Evolutionary conservation across 2,329 filamentous ascomycete species (phyloP).

Genomic region (Diaporthe ilicicola): DNA sequence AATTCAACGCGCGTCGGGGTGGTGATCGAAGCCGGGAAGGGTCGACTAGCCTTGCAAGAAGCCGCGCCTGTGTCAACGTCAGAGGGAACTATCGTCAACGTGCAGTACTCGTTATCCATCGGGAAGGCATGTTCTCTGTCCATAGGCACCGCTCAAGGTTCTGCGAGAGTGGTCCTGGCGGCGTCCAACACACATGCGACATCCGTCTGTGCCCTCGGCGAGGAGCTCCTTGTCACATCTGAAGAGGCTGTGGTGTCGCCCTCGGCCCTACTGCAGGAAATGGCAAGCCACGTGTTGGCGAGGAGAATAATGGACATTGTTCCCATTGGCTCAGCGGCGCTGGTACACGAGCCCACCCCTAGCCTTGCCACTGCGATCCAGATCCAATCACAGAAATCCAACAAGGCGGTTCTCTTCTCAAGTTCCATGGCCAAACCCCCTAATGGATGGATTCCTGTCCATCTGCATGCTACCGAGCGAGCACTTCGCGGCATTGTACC

Average conservation of each 20-base stretch:
- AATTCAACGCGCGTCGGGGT: neutral
- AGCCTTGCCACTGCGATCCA: neutral
- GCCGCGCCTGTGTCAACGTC: neutral
- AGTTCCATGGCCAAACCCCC: neutral
- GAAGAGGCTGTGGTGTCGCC: neutral
- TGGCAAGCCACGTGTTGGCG: neutral
- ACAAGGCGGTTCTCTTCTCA: neutral
- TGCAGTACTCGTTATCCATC: neutral
- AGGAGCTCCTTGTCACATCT: neutral
- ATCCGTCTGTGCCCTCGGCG: neutral
- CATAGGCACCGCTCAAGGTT: neutral
- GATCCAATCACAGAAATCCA: neutral
- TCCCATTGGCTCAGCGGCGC: neutral
- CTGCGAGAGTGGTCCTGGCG: neutral
- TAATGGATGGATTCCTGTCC: neutral
- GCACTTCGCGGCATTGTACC: neutral
- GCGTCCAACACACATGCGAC: neutral
- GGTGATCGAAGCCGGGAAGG: neutral
- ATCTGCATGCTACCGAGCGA: neutral
- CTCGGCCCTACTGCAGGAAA: neutral
- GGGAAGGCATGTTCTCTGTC: neutral
- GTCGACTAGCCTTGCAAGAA: neutral
- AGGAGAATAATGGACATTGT: neutral
- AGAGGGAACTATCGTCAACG: neutral
- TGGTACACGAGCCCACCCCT: neutral